These are phyloP conservation scores for Diddensiella transvaalensis DNA, from an alignment of 805 yeast species.

Conservation along the genomic window DNA sequence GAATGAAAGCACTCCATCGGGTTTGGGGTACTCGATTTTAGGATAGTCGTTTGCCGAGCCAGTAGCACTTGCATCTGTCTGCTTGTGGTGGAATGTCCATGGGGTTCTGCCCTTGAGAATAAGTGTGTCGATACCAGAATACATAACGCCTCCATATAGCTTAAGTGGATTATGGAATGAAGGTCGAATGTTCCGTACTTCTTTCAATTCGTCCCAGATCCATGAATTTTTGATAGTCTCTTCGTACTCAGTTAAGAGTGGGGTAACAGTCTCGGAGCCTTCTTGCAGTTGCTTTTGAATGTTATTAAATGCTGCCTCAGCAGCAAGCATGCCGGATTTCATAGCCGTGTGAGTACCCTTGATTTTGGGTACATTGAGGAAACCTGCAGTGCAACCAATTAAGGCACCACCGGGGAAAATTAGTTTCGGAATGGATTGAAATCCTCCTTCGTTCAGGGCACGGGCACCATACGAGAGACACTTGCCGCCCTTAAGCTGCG, in stretches of 20 bases:
- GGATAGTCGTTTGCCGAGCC: constrained; percentile 58
- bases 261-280: constrained; percentile 25
- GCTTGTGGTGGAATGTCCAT: constrained; percentile 74
- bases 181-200: constrained; percentile 88
- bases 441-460: constrained; percentile 96
- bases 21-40: constrained; percentile 89
- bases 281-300: constrained; percentile 38
- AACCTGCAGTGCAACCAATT: constrained; percentile 95
- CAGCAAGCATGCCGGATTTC: constrained; percentile 94
- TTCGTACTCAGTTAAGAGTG: constrained; percentile 50
- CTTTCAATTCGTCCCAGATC: constrained; percentile 78
- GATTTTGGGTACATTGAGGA: constrained; percentile 94
- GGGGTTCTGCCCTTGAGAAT: constrained; percentile 77
- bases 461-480: constrained; percentile 94
- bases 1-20: constrained; percentile 89
- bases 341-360: constrained; percentile 98
- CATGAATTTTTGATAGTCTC: constrained; percentile 68
- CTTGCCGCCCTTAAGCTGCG: constrained; percentile 79
- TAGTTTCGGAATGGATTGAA: constrained; percentile 85
- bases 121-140: constrained; percentile 81
- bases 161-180: constrained; percentile 79
- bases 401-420: constrained; percentile 95
- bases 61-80: constrained; percentile 71
- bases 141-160: constrained; percentile 71
- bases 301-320: constrained; percentile 64